Base-by-base conservation (phyloP, 2,329 filamentous ascomycete species). In the Fusarium coicis region DNA sequence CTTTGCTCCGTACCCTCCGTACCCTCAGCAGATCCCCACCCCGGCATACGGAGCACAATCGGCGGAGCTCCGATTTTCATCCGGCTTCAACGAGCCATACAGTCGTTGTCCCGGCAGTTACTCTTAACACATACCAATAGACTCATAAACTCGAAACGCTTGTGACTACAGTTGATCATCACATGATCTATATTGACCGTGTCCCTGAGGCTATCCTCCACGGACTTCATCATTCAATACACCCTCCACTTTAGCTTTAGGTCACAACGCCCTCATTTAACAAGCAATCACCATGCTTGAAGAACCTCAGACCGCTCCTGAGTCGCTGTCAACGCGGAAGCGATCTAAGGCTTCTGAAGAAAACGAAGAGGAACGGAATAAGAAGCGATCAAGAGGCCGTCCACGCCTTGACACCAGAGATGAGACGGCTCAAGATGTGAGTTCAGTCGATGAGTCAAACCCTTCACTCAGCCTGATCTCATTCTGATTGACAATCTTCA, bases 401-500 rank as follows among this genome's bases (percentile, higher is more conserved):
- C 94, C 94, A 10, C 86, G 93, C 56, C 86, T 96, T 21, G 91
- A 95, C 74, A 89, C 90, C n/a, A 90, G 90, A 68, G 93, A 96
- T 81, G 90, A 94, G 81, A 95, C 92, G 30, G 90, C 93, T 69
- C 90, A 89, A 60, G 93, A 95, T 84, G 93, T 94, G 83, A 88
- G 92, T 63, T 23, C 26, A 52, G n/a, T 28, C 28, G 37, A 39
- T 21, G 32, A 40, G 28, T 15, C 44, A 21, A 46, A 28, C n/a
- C 21, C 18, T 26, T 19, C 30, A 37, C 26, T 37, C 42, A 42
- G 63, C 21, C 28, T 7, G n/a, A 23, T 30, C 18, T 56, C 42
- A 63, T 53, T 36, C n/a, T 18, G 49, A 62, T 77, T 81, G 65
- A 81, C 70, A 70, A 69, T 28, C 50, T 68, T 53, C 34, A 44